Conservation (phyloP, 1,284 basidiomycete species). For the Porphyrellus sp. region DNA sequence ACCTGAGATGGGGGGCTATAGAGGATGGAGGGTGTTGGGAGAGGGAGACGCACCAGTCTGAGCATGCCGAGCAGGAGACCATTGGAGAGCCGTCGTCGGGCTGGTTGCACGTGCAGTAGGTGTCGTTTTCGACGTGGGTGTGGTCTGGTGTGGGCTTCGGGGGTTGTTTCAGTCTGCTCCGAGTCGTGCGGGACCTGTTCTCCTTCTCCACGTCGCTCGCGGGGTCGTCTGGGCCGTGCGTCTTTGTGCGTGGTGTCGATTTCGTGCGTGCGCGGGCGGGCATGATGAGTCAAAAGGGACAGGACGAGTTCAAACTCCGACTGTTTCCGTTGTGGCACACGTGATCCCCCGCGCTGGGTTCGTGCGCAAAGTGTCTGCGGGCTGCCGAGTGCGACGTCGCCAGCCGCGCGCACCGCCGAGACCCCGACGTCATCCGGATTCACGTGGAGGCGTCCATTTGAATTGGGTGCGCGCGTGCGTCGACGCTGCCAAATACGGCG, state of each 20-base stretch:
- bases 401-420: not conserved
- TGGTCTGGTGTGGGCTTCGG: slow-evolving; percentile 19
- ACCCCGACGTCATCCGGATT: too few species aligned
- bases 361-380: not conserved
- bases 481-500: slow-evolving; percentile 20
- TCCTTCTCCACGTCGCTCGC: slow-evolving; percentile 34
- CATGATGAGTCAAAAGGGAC: slow-evolving; percentile 39
- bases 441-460: too few species aligned
- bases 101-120: slow-evolving; percentile 57
- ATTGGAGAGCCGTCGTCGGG: slow-evolving; percentile 78
- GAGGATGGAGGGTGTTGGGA: not conserved
- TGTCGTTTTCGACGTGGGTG: slow-evolving; percentile 13
- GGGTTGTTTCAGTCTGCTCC: slow-evolving; percentile 24
- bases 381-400: slow-evolving; percentile 7
- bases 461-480: slow-evolving; percentile 7
- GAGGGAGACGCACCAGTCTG: slow-evolving; percentile 59
- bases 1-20: slow-evolving; percentile 46
- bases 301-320: slow-evolving; percentile 35
- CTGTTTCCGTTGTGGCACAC: slow-evolving; percentile 28
- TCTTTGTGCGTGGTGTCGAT: slow-evolving; percentile 22
- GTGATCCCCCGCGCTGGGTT: not conserved
- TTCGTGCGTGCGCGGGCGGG: slow-evolving; percentile 45
- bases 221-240: slow-evolving; percentile 8
- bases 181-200: slow-evolving; percentile 21
- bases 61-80: slow-evolving; percentile 71